Percentiles rank a stretch among this genome's conserved stretches.
Conservation (phyloP, 345 rosid genomes). For the Boechera retrofracta region DNA sequence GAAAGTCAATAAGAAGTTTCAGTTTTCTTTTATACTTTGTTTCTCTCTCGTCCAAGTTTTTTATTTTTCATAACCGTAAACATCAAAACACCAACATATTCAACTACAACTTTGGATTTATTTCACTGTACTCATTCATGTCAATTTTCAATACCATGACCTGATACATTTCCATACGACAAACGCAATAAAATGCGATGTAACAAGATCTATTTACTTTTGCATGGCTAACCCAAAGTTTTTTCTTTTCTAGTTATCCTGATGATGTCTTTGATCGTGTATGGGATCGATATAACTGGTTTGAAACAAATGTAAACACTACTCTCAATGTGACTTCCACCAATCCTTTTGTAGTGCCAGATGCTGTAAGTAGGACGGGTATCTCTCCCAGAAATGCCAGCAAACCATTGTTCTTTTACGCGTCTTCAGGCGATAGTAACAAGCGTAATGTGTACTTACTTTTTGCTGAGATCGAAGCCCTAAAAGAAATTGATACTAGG, state of each 20-base stretch:
- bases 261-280: constrained; percentile 29
- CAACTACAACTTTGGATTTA: no score
- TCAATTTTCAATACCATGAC: no score
- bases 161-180: no score
- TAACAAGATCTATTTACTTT: background rate
- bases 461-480: constrained; percentile 20
- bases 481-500: background rate
- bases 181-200: no score
- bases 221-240: background rate
- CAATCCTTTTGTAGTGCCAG: constrained; percentile 28
- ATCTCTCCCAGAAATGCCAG: background rate
- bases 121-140: no score
- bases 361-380: constrained; percentile 32
- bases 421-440: background rate
- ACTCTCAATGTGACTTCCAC: constrained; percentile 8
- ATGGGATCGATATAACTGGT: background rate
- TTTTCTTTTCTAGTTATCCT: background rate
- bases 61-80: no score
- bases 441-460: constrained; percentile 2
- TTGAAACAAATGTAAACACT: constrained; percentile 7
- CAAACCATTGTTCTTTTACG: background rate
- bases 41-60: no score
- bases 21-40: no score
- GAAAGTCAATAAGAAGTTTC: no score
- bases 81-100: no score